Base-by-base conservation (phyloP, 805 yeast genomes). In the Brettanomyces anomalus region DNA sequence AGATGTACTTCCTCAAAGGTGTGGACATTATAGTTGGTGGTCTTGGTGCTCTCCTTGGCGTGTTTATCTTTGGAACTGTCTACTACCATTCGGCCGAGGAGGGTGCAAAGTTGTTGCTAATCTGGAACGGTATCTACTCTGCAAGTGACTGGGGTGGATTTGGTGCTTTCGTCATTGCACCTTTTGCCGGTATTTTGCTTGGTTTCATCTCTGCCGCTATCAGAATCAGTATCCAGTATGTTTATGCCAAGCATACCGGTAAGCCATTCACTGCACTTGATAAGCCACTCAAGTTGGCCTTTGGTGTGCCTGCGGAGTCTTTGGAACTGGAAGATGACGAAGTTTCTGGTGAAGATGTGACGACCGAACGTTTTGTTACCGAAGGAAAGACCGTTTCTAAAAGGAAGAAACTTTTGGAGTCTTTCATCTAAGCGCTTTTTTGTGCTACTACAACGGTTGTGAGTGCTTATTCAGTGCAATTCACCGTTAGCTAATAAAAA, bases 91-190 rank as follows among this genome's bases (percentile, higher is more conserved):
- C 66, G 54, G 90, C 95, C 8, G 61, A 64, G 42, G 85, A 79
- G 46, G 97, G 96, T 53, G 96, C 83, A 15, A 71, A 71, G 47
- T 69, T 89, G 41, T 64, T 89, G 41, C 66, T 89, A 45, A 70
- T 89, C 42, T 76, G 81, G 77, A 79, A 83, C 53, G 96, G 97
- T 36, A 65, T 89, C 21, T 89, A 89, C 55, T 67, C 72, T 47
- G 67, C 74, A 5, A 74, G 72, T 40, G 96, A 89, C 57, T 89
- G 96, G 96, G 85, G 94, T 53, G 80, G 95, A 0, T 89, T 89
- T 65, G 97, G 95, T 19, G 96, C 96, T 2, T 89, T 89, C 62
- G 90, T 85, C 5, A 84, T 81, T 48, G 93, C 96, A 1, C 96
- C 96, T 5, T 70, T 80, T 34, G 94, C 90, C 21, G 87, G 90